phyloP scores from a whole-genome alignment of 768 basidiomycete species.

The Lactifluus echinatus region DNA sequence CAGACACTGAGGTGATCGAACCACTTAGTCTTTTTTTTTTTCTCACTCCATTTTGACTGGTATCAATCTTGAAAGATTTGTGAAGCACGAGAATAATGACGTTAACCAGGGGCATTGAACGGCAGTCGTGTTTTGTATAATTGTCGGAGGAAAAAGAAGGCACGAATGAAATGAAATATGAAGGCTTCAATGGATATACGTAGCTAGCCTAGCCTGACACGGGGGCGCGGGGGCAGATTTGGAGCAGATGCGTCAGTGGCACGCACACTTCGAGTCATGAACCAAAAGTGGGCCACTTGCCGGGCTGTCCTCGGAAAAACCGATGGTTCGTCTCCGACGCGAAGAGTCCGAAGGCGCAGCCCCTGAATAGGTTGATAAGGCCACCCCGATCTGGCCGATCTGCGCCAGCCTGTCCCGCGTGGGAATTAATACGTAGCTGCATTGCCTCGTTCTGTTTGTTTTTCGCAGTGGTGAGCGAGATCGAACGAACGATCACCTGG shows the following conservation, averaged over 20 bases:
- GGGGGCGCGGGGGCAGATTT: constrained; percentile 3
- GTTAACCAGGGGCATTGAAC: constrained; percentile 1
- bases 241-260: neutral
- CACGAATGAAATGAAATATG: neutral
- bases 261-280: neutral
- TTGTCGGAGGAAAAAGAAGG: neutral
- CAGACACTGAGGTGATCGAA: constrained; percentile 13
- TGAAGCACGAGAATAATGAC: constrained; percentile 10
- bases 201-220: neutral
- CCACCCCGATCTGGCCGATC: constrained; percentile 17
- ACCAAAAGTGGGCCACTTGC: neutral
- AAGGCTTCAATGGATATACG: no score
- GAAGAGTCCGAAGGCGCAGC: constrained; percentile 8
- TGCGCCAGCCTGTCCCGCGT: constrained; percentile 1
- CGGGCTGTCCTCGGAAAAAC: constrained; percentile 12
- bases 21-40: neutral
- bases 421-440: no score
- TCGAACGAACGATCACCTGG: constrained; percentile 8
- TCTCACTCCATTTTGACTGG: neutral
- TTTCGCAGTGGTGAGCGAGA: neutral
- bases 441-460: neutral
- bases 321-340: constrained; percentile 16
- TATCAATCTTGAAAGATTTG: neutral
- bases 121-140: neutral
- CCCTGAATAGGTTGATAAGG: constrained; percentile 18